Base-by-base conservation (phyloP, 768 basidiomycete genomes). In the Tulasnella sp. region DNA sequence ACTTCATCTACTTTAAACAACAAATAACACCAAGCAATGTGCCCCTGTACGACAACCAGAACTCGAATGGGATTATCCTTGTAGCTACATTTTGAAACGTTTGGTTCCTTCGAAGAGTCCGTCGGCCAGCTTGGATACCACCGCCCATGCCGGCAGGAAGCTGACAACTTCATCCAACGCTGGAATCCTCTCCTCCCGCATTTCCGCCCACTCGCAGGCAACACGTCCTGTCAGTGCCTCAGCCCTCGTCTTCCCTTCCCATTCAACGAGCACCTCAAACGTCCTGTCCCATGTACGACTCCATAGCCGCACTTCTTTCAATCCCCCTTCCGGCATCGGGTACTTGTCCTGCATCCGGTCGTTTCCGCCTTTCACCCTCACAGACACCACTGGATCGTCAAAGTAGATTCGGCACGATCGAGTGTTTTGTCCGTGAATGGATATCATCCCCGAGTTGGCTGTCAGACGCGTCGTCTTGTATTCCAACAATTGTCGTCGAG, bases 161-260 rank as follows among this genome's bases (percentile, higher is more conserved):
- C 67, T 64, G 6, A 84, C 64, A 25, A 77, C 74, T 64, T 87
- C 84, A 65, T 86, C 83, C 43, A 78, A 71, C 2, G 84, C 83
- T 4, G 84, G 84, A 17, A 86, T 83, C 68, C 71, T 75, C 29
- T 68, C 74, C 17, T 63, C 59, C 21, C 46, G 57, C 23, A 81
- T 80, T 64, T 86, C 83, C n/a, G 74, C 76, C 79, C 82, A 84
- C 54, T 77, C 76, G 59, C 82, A 83, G 15, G 75, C 77, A 19
- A 80, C 72, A 3, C 74, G 72, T 27, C 80, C 84, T 25, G 62
- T 57, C 1, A 63, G 29, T 34, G 36, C 63, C 1, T 65, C 66
- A n/a, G 17, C 29, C 29, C 8, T 41, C 19, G 43, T 2, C 35
- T 63, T 34, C 25, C 61, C 62, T 4, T 72, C 67, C 76, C 78